Percentiles rank a stretch among this genome's conserved stretches.
phyloP scores from a whole-genome alignment of 441 rosid species.

The Populus hybrid region DNA sequence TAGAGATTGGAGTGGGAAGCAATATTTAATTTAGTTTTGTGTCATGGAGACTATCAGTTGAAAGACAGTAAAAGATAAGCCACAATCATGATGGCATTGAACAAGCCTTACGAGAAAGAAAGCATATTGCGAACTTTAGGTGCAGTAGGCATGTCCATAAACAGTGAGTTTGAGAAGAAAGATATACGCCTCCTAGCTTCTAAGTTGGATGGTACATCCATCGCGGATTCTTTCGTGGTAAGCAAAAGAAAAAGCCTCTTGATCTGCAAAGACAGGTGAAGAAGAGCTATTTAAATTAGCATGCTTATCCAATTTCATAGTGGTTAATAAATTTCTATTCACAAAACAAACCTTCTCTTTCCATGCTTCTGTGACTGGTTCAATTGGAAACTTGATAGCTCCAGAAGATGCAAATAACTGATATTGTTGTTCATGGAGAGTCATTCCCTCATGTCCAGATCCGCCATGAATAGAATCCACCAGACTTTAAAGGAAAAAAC shows the following conservation, averaged over 20 bases:
- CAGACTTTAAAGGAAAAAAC: slow-evolving; percentile 44
- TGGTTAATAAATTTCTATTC: background rate
- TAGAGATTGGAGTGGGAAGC: background rate
- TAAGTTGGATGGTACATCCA: slow-evolving; percentile 99
- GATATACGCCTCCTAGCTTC: slow-evolving; percentile 99
- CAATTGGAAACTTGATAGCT: slow-evolving; percentile 85
- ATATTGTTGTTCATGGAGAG: slow-evolving; percentile 58
- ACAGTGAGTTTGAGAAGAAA: slow-evolving; percentile 97
- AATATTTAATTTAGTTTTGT: background rate
- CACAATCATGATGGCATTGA: background rate
- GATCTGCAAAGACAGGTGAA: slow-evolving; percentile 51
- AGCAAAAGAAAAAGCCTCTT: slow-evolving; percentile 84
- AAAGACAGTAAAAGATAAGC: background rate
- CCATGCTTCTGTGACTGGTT: slow-evolving; percentile 87
- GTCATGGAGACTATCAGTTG: background rate
- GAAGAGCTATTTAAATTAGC: background rate
- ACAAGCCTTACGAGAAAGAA: slow-evolving; percentile 90
- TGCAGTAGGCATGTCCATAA: slow-evolving; percentile 96
- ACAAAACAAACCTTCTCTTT: slow-evolving; percentile 70
- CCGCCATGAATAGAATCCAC: slow-evolving; percentile 75
- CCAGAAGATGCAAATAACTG: slow-evolving; percentile 92
- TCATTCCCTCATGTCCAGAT: slow-evolving; percentile 63
- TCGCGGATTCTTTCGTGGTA: slow-evolving; percentile 98
- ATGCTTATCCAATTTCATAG: slow-evolving; percentile 1
- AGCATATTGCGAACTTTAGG: too few relatives aligned